Evolutionary conservation across 2,329 filamentous ascomycete genomes (phyloP), one percentile per base, ranked within the genome.

Genomic region (Ophiostoma fasciatum): DNA sequence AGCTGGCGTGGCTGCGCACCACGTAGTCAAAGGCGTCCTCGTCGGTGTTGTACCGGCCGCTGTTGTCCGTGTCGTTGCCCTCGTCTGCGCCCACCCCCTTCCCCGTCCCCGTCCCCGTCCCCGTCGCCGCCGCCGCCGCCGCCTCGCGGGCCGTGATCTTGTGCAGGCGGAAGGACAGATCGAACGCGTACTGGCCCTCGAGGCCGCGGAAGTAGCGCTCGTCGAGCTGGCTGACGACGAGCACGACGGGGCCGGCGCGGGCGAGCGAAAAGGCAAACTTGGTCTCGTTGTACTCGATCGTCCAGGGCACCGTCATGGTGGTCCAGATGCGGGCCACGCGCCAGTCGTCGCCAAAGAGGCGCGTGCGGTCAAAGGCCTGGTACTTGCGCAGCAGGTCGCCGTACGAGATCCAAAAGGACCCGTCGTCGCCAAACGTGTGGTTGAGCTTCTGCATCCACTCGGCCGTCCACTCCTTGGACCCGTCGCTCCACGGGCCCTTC

Each of bases 351-450:
- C 72, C 66, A 51, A 78, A 78, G 14, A 78, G 63, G 1, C 73
- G 62, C 0, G 74, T 78, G 12, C 72, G 63, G 47, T 78, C 71
- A 36, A 78, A 68, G 44, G 66, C 63, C 33, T 67, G 65, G 47
- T 71, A 78, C 46, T 76, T 77, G 43, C 66, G 64, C 11, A 78
- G 62, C 35, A 78, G 59, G 45, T 78, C 73, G 34, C 69, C 61
- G 46, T 74, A 76, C 2, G 68, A 63, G 40, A 76, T 75, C 71
- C 71, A 76, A 47, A 76, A 76, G 11, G 72, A 68, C 1, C 69
- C 72, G 45, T 76, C 71, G 43, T 67, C 69, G 17, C 71, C 71
- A 38, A 76, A 76, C 21, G 62, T 63, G 47, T 75, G 71, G 28
- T 59, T 61, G 1, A 76, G 62, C 49, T 74, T 71, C 39, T 63